Conservation (phyloP, 108 stramenopile genomes). For the Aurantiochytrium sp. region DNA sequence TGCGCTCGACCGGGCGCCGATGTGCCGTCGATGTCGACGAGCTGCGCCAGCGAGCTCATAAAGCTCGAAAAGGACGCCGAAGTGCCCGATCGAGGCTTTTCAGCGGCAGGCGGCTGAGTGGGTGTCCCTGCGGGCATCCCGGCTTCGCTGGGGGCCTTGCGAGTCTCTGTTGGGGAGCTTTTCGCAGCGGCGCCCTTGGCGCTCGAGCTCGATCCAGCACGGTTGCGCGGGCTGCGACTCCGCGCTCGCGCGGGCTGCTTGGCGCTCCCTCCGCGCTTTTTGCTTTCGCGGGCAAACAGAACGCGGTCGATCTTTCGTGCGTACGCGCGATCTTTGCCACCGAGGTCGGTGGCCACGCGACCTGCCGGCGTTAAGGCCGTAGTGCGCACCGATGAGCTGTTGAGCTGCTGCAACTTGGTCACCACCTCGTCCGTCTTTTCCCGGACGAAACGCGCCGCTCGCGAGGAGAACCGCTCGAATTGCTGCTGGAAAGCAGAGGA, state of each 20-base stretch:
- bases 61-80: not conserved
- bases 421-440: slow-evolving; percentile 24
- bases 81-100: not conserved
- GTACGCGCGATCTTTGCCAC: not conserved
- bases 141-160: no score
- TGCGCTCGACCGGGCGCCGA: no score
- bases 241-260: not conserved
- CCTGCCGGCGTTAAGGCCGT: not conserved
- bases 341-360: not conserved
- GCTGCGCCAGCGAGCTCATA: not conserved
- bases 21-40: not conserved
- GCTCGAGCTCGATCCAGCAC: no score
- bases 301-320: not conserved
- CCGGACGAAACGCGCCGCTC: not conserved
- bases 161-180: no score
- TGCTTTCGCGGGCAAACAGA: not conserved
- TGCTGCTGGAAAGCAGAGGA: not conserved
- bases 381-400: not conserved
- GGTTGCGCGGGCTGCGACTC: no score
- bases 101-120: no score
- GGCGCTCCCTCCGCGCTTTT: not conserved
- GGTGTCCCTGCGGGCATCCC: no score
- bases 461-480: slow-evolving; percentile 1
- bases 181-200: no score
- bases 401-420: not conserved